Percentiles rank a stretch among this genome's conserved stretches.
phyloP scores from a whole-genome alignment of 2,329 filamentous ascomycete genomes.

The Ophiostoma australiae region DNA sequence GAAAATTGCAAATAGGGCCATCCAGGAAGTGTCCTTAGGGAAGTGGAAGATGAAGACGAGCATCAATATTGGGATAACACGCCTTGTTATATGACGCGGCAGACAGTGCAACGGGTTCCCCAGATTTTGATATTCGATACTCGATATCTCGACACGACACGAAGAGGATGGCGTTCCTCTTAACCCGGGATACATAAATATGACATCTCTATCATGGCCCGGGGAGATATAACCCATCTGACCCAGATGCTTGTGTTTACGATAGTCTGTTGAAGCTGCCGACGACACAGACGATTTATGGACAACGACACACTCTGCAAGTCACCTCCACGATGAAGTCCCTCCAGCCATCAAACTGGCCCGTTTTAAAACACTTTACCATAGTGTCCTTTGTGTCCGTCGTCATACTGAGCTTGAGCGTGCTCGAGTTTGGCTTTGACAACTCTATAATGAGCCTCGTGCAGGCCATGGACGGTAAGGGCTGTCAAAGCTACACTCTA shows the following conservation, averaged over 20 bases:
- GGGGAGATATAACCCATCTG: not conserved
- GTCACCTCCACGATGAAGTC: not conserved
- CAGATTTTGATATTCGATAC: not conserved
- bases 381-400: not conserved
- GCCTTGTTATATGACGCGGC: not conserved
- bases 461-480: slow-evolving; percentile 26
- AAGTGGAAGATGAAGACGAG: not conserved
- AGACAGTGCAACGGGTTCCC: not conserved
- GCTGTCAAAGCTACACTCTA: not conserved
- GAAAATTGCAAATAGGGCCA: not conserved
- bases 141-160: not conserved
- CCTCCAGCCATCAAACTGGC: not conserved
- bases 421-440: slow-evolving; percentile 27
- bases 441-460: slow-evolving; percentile 21
- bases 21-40: not conserved
- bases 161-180: not conserved
- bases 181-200: not conserved
- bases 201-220: not conserved
- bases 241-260: not conserved
- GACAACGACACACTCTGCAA: not conserved
- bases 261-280: not conserved
- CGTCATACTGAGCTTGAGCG: slow-evolving; percentile 21
- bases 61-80: not conserved
- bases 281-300: not conserved
- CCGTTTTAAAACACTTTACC: not conserved